phyloP scores from a whole-genome alignment of 768 basidiomycete genomes.

The Astraeus odoratus region DNA sequence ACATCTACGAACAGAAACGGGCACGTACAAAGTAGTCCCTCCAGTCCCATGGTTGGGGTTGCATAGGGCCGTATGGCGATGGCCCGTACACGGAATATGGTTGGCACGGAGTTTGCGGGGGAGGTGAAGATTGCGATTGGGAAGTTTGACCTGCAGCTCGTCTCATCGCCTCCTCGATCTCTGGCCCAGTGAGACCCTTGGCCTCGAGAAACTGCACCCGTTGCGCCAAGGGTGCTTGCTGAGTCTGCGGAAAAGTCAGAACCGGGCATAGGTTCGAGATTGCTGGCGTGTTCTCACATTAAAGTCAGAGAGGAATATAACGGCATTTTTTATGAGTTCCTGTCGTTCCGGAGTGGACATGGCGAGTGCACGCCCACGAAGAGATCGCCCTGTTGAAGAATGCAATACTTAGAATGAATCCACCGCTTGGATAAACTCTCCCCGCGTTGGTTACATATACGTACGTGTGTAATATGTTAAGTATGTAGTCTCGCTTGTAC shows the following conservation, averaged over 20 bases:
- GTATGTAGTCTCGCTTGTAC: no score
- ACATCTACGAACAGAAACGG: slow-evolving; percentile 1
- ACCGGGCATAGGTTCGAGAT: neutral
- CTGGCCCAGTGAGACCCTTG: slow-evolving; percentile 76
- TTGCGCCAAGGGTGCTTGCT: slow-evolving; percentile 73
- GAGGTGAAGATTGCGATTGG: slow-evolving; percentile 3
- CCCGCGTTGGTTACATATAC: no score
- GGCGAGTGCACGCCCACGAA: no score
- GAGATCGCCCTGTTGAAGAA: no score
- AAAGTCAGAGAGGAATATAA: slow-evolving; percentile 79
- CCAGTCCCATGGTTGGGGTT: slow-evolving; percentile 77
- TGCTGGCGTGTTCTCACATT: slow-evolving; percentile 41
- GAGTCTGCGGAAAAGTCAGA: slow-evolving; percentile 42
- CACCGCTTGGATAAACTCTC: no score
- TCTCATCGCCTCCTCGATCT: slow-evolving; percentile 82
- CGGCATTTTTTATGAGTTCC: slow-evolving; percentile 75
- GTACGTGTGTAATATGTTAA: no score
- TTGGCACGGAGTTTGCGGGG: slow-evolving; percentile 11
- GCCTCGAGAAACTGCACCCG: slow-evolving; percentile 92
- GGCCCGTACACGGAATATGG: slow-evolving; percentile 41
- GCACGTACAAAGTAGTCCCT: slow-evolving; percentile 88
- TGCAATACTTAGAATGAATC: no score
- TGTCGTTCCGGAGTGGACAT: slow-evolving; percentile 55
- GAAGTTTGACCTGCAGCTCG: slow-evolving; percentile 39
- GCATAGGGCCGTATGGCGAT: slow-evolving; percentile 35